These are phyloP conservation scores for Seminavis robusta DNA, from an alignment of 108 stramenopile species.

Conservation along the genomic window DNA sequence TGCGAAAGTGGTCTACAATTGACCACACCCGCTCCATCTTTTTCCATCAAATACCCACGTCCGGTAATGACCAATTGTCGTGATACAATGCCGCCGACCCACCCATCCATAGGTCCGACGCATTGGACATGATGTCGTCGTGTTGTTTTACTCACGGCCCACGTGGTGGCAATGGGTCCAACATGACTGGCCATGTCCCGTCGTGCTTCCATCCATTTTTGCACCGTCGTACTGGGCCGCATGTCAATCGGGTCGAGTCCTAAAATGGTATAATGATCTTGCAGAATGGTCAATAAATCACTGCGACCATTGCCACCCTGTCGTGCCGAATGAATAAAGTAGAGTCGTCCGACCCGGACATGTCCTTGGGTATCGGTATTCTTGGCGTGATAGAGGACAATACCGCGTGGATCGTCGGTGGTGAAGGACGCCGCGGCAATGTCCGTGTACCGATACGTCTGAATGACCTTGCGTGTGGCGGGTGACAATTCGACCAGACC, in stretches of 20 bases:
- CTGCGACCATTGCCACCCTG: slow-evolving; percentile 16
- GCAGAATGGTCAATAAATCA: slow-evolving; percentile 22
- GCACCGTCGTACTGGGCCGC: slow-evolving; percentile 14
- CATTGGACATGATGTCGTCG: slow-evolving; percentile 32
- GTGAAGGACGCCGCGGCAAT: slow-evolving; percentile 37
- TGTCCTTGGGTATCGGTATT: background rate
- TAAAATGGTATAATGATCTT: slow-evolving; percentile 17
- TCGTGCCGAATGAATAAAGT: slow-evolving; percentile 21
- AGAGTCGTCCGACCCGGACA: slow-evolving; percentile 25
- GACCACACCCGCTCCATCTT: slow-evolving; percentile 40
- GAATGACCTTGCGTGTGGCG: slow-evolving; percentile 16
- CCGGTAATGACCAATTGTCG: slow-evolving; percentile 38
- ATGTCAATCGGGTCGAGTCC: slow-evolving; percentile 33
- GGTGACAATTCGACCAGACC: slow-evolving; percentile 42
- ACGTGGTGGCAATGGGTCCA: slow-evolving; percentile 30
- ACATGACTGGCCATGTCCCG: slow-evolving; percentile 6
- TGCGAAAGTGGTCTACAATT: slow-evolving; percentile 30
- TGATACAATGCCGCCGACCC: slow-evolving; percentile 41
- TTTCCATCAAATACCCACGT: slow-evolving; percentile 42
- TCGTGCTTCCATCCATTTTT: slow-evolving; percentile 28
- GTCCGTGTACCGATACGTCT: slow-evolving; percentile 41
- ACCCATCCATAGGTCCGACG: slow-evolving; percentile 26
- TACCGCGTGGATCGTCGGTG: slow-evolving; percentile 39
- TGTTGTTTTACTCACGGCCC: slow-evolving; percentile 41
- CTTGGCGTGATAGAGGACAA: slow-evolving; percentile 28